Evolutionary conservation across 805 yeast species (phyloP).

Genomic region (Lachancea kluyveri): DNA sequence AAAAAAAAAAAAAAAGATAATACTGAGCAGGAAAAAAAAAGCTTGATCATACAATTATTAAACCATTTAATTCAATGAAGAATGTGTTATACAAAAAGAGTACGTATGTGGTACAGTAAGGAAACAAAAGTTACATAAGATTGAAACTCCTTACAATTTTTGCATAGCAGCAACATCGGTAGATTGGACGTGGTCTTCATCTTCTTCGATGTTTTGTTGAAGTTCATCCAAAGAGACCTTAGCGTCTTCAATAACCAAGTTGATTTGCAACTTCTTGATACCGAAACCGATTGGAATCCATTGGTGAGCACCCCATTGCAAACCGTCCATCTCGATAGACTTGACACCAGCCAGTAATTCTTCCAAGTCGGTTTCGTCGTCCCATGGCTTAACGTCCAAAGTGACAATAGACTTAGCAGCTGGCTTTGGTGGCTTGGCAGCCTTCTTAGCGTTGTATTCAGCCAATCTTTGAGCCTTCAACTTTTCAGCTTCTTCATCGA

Average conservation of each 20-base stretch:
- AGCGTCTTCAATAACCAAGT: slow-evolving; percentile 96
- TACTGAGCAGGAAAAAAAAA: too few species aligned
- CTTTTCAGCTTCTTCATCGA: slow-evolving; percentile 95
- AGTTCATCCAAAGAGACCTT: slow-evolving; percentile 90
- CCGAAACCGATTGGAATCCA: slow-evolving; percentile 98
- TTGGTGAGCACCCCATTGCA: slow-evolving; percentile 96
- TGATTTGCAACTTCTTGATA: slow-evolving; percentile 98
- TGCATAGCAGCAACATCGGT: slow-evolving; percentile 98
- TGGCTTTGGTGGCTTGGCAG: slow-evolving; percentile 95
- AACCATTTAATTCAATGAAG: too few species aligned
- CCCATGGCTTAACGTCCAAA: slow-evolving; percentile 99
- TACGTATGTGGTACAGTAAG: too few species aligned
- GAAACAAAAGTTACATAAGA: too few species aligned
- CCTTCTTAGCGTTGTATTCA: slow-evolving; percentile 96
- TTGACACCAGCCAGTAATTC: slow-evolving; percentile 82
- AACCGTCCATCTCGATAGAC: slow-evolving; percentile 84
- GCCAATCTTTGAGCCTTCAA: slow-evolving; percentile 97
- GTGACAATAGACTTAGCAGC: slow-evolving; percentile 98
- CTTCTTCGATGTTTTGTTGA: slow-evolving; percentile 69
- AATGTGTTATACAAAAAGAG: too few species aligned
- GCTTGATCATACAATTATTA: too few species aligned
- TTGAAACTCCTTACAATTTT: slow-evolving; percentile 61
- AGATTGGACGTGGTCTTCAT: slow-evolving; percentile 99
- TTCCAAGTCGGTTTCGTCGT: slow-evolving; percentile 96
- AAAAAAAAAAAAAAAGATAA: too few species aligned